phyloP scores from a whole-genome alignment of 1,284 basidiomycete species.

The Boletellus dicymbophilus region DNA sequence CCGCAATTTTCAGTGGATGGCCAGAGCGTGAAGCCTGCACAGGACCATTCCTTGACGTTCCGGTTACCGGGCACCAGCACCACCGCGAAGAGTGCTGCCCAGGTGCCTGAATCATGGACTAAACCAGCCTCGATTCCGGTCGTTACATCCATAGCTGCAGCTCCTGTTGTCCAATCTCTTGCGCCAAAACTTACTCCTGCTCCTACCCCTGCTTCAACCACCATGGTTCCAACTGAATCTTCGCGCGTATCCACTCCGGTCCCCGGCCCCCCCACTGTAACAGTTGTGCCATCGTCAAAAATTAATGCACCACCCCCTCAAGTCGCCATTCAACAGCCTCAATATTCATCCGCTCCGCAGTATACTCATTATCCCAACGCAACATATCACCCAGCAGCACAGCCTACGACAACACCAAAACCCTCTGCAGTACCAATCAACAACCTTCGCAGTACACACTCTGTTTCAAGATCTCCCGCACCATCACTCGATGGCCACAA shows the following conservation, averaged over 20 bases:
- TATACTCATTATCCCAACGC: conserved; percentile 49
- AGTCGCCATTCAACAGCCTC: conserved; percentile 31
- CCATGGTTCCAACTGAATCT: conserved; percentile 21
- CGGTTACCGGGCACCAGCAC: conserved; percentile 29
- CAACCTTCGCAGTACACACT: conserved; percentile 24
- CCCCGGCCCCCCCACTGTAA: conserved; percentile 4
- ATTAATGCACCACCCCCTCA: conserved; percentile 31
- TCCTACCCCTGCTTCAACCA: conserved; percentile 22
- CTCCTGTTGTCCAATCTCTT: conserved; percentile 10
- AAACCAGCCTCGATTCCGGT: conserved; percentile 14
- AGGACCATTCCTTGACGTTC: conserved; percentile 32
- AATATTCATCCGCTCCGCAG: conserved; percentile 19
- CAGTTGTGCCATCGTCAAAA: conserved; percentile 23
- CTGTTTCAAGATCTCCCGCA: conserved; percentile 47
- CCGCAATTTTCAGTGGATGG: conserved; percentile 14
- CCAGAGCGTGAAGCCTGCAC: conserved; percentile 16
- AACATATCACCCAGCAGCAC: conserved; percentile 40
- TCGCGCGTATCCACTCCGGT: conserved; percentile 26
- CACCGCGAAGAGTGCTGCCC: conserved; percentile 21
- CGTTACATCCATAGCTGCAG: conserved; percentile 26
- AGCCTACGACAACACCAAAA: conserved; percentile 21
- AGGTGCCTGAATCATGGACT: conserved; percentile 22
- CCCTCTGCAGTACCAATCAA: conserved; percentile 17
- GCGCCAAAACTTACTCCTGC: conserved; percentile 15
- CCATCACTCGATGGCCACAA: conserved; percentile 43